Evolutionary conservation across 2,329 filamentous ascomycete species (phyloP), one percentile per base, ranked within the genome.

Genomic region (Colletotrichum graminicola): DNA sequence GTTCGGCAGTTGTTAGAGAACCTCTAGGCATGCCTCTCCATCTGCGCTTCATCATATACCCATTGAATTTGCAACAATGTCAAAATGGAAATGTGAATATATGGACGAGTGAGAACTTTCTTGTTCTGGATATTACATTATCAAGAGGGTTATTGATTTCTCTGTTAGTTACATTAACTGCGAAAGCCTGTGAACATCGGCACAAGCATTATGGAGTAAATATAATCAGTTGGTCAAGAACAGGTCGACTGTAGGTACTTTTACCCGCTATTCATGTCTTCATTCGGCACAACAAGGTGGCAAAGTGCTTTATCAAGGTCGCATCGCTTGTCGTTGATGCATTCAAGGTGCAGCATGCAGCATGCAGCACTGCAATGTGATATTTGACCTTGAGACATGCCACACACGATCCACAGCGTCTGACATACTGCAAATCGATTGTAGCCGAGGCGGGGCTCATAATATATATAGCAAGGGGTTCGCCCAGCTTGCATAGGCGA

Each of bases 401-500:
- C 12, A 45, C 6, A 5, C 18, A 2, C 18, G 1, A n/a, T 45
- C 8, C 2, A 45, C 18, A 45, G 8, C 43, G 7, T 18, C 6
- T 11, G 11, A n/a, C 21, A 1, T 45, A n/a, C 8, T 7, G 1
- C 11, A 8, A 45, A n/a, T 18, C 6, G 16, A 21, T 18, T 12
- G 26, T 41, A 26, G 32, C 61, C 47, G 39, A 34, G 45, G 47
- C n/a, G 6, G 34, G 55, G 11, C n/a, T 41, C 21, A 43, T 43
- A 7, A 49, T 7, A 49, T 52, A 64, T 63, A 68, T 36, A 11
- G 21, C 21, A n/a, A 36, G 18, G 29, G 10, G 49, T 68, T 57
- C 60, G 34, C 57, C 51, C 52, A 23, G 60, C 32, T 51, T 32
- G 7, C 5, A 51, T 12, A 8, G 14, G 34, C 21, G 56, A n/a